phyloP scores from a whole-genome alignment of 352 stramenopile species.

The Globisporangium orthogonon region DNA sequence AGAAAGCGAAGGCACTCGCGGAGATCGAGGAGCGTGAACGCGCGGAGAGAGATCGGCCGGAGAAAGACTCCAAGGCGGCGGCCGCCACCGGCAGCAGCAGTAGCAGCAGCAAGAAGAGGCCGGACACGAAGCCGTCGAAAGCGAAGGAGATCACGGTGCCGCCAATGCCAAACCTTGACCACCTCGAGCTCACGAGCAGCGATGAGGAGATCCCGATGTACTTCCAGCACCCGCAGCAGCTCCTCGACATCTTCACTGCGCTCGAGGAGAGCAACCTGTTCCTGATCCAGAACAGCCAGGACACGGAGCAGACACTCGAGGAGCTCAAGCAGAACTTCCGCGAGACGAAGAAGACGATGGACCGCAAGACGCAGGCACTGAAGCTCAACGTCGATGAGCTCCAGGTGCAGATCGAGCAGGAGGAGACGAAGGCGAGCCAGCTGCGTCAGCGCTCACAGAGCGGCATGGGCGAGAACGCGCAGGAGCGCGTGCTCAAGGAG shows the following conservation, averaged over 20 bases:
- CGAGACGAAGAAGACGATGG: conserved; percentile 88
- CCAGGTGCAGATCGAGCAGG: conserved; percentile 77
- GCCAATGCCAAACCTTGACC: conserved; percentile 62
- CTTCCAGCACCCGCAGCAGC: conserved; percentile 90
- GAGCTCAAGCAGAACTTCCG: conserved; percentile 92
- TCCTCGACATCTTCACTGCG: conserved; percentile 91
- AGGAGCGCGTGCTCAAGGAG: conserved; percentile 87
- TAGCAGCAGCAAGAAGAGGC: conserved; percentile 28
- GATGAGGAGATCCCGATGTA: conserved; percentile 94
- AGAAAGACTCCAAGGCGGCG: conserved; percentile 41
- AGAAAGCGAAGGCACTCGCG: conserved; percentile 40
- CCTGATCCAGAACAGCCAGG: conserved; percentile 94
- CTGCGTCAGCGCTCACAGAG: conserved; percentile 60
- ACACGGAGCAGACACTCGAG: conserved; percentile 93
- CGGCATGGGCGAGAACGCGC: conserved; percentile 76
- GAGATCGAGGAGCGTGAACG: conserved; percentile 68
- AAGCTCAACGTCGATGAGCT: conserved; percentile 89
- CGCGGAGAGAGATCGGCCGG: conserved; percentile 43
- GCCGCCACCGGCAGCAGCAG: neutral
- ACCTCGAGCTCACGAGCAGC: conserved; percentile 58
- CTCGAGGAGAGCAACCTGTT: conserved; percentile 95
- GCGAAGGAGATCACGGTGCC: conserved; percentile 39
- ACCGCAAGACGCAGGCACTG: conserved; percentile 78
- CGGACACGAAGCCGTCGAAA: conserved; percentile 35
- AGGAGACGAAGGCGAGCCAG: conserved; percentile 82